Conservation (phyloP, 345 rosid species). For the Lumnitzera racemosa region DNA sequence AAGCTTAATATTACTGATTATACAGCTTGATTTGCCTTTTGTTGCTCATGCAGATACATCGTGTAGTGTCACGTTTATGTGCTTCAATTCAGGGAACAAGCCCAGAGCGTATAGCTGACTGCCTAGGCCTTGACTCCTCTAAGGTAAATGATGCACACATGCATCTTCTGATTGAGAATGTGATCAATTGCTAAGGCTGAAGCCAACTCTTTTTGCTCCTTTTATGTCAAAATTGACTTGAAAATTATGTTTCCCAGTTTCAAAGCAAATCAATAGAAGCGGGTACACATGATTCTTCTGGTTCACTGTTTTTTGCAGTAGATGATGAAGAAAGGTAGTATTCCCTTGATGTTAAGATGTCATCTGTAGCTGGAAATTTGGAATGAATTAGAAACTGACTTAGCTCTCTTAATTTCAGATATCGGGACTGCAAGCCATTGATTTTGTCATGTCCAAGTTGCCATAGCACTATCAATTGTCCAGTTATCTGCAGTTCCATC, state of each 20-base stretch:
- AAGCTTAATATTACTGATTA: too few species aligned
- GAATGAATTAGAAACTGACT: not conserved
- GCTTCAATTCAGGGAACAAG: conserved; percentile 96
- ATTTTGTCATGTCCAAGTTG: conserved; percentile 80
- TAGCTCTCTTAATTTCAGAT: conserved; percentile 38
- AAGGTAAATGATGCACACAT: conserved; percentile 39
- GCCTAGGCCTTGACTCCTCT: conserved; percentile 94
- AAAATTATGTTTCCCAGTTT: conserved; percentile 39
- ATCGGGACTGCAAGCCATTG: conserved; percentile 68
- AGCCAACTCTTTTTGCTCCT: not conserved
- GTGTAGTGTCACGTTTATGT: conserved; percentile 88
- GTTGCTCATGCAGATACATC: conserved; percentile 58
- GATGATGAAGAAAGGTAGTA: conserved; percentile 78
- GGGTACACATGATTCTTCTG: conserved; percentile 39
- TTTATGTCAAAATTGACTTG: not conserved
- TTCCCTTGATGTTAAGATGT: not conserved
- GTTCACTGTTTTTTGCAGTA: conserved; percentile 47
- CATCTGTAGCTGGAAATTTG: not conserved
- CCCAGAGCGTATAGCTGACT: conserved; percentile 89
- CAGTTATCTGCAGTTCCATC: conserved; percentile 53
- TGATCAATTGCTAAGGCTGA: too few species aligned
- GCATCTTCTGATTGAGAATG: too few species aligned
- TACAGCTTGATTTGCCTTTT: not conserved
- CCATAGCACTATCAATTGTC: conserved; percentile 65
- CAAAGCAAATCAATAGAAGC: conserved; percentile 51